Base-by-base conservation (phyloP, 192 early-diverging fungal species). In the Umbelopsis sp. region DNA sequence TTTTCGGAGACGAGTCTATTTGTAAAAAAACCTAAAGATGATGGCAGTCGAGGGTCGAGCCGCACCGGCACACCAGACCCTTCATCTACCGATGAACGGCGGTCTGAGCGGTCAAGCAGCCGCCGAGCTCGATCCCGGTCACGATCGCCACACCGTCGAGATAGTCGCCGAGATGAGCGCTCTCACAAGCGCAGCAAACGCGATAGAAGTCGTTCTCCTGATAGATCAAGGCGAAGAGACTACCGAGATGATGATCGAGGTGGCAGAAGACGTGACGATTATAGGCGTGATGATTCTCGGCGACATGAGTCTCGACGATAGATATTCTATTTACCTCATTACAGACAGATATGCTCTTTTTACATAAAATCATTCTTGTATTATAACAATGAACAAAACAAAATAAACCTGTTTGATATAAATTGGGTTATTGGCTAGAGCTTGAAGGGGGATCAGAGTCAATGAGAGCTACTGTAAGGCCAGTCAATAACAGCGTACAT, bases 1-100 rank as follows among this genome's bases (percentile, higher is more conserved):
- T 70, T 64, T 45, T 72, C 72, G 27, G 78, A 79, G 13, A 48
- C 69, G 1, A 79, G 55, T 46, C 46, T 79, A 50, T 71, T 79
- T 23, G 74, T 74, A 27, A 74, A 74, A 46, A 73, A 49, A 16
- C 20, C 55, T 16, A 61, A 61, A 30, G 30, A 22, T 61, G 4
- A 61, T 18, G 27, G 55, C 11, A 61, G 55, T 30, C 25, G 55
- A 61, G 30, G 27, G 13, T 61, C 55, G 33, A 61, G 55, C 35
- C 55, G 55, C 11, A 35, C 30, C 20, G 23, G 53, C 30, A 58
- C 53, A 3, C 30, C 55, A 35, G 55, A 41, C 37, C 37, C 37
- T 41, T 41, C 37, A 10, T 41, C 37, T 41, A 41, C 13, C 8
- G 55, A 61, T 3, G 33, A 61, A 41, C 37, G 37, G 37, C 37